These are phyloP conservation scores for Persicaria tinctoria DNA, from an alignment of 148 eudicot genomes.

Conservation along the genomic window DNA sequence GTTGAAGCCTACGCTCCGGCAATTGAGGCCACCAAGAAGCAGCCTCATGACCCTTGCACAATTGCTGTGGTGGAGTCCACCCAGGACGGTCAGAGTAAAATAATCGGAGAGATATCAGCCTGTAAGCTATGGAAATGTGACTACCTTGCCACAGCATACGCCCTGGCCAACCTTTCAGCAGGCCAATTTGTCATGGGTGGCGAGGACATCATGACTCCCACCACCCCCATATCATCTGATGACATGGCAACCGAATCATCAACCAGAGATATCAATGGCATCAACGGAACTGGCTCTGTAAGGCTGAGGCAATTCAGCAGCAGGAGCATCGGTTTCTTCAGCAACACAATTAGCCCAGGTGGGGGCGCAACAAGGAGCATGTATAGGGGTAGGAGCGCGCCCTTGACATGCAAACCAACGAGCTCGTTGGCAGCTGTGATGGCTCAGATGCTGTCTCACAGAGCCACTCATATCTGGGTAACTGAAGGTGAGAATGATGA, in stretches of 20 bases:
- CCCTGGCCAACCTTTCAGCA: constrained; percentile 77
- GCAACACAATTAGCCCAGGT: constrained; percentile 28
- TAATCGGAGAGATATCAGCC: constrained; percentile 87
- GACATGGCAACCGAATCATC: constrained; percentile 21
- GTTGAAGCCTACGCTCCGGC: constrained; percentile 65
- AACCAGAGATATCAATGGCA: constrained; percentile 18
- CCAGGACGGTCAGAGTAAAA: constrained; percentile 45
- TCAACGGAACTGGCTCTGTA: constrained; percentile 23
- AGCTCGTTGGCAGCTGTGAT: constrained; percentile 94
- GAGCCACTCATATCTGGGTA: constrained; percentile 95
- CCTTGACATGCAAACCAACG: constrained; percentile 70
- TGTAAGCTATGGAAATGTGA: constrained; percentile 88
- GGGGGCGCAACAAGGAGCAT: constrained; percentile 52
- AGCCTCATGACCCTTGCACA: constrained; percentile 71
- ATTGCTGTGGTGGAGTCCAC: constrained; percentile 74
- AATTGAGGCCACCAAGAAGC: constrained; percentile 35
- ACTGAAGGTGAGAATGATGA: constrained; percentile 77
- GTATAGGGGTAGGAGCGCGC: constrained; percentile 92
- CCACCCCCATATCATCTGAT: constrained; percentile 20
- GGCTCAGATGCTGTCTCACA: constrained; percentile 97
- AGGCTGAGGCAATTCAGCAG: constrained; percentile 66
- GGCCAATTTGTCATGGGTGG: constrained; percentile 98
- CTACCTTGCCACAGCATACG: constrained; percentile 82
- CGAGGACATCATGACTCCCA: constrained; percentile 47
- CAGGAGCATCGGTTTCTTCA: constrained; percentile 74